A percentile compares a stretch with the other conserved stretches of the same genome.
Conservation (phyloP, 352 stramenopile species). For the Phytophthora lateralis region DNA sequence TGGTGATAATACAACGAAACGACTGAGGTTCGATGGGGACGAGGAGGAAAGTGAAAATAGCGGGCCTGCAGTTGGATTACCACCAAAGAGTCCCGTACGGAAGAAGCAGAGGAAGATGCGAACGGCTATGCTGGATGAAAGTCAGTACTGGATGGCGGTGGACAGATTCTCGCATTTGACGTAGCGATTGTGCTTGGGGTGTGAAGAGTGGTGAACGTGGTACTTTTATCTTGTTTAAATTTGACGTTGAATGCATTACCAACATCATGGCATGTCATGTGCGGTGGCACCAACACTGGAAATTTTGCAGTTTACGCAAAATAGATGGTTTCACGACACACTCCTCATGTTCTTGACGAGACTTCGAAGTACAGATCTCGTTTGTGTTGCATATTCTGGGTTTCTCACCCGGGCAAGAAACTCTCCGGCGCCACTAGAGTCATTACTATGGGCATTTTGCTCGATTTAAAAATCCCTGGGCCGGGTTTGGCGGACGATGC, state of each 20-base stretch:
- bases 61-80: constrained; percentile 7
- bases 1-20: constrained; percentile 8
- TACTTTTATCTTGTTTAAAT: not conserved
- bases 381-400: not conserved
- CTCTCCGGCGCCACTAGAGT: not conserved
- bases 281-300: too few species aligned
- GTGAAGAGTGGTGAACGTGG: not conserved
- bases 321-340: too few species aligned
- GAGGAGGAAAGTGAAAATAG: constrained; percentile 1
- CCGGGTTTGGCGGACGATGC: not conserved
- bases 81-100: constrained; percentile 9
- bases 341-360: too few species aligned
- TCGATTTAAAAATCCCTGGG: not conserved
- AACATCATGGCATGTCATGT: too few species aligned
- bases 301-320: too few species aligned
- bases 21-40: constrained; percentile 4
- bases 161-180: constrained; percentile 15
- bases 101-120: constrained; percentile 23
- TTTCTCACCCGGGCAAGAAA: constrained; percentile 1
- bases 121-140: constrained; percentile 15
- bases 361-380: too few species aligned
- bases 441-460: not conserved
- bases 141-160: constrained; percentile 15
- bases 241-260: not conserved
- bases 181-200: not conserved